These are phyloP conservation scores for Trichosanthes cucumerina DNA, from an alignment of 306 rosid species.

Conservation along the genomic window DNA sequence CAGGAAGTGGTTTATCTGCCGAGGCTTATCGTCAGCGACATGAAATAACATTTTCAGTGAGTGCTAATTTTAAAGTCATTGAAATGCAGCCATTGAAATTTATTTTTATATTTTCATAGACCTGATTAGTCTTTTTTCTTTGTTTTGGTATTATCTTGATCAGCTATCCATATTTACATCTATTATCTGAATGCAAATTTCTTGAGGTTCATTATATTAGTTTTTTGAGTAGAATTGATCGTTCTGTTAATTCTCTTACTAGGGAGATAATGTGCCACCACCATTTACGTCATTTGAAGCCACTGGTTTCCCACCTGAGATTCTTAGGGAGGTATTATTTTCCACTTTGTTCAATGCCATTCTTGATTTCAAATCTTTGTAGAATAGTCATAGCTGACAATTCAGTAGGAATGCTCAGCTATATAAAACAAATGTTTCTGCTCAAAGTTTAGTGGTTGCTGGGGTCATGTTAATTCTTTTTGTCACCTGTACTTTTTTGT, in stretches of 20 bases:
- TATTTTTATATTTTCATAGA: neutral
- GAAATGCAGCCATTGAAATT: neutral
- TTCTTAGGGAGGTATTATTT: conserved; percentile 83
- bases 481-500: conserved; percentile 86
- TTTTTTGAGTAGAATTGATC: neutral
- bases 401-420: conserved; percentile 30
- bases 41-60: conserved; percentile 76
- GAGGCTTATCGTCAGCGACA: conserved; percentile 73
- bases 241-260: conserved; percentile 3
- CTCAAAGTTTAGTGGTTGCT: conserved; percentile 59
- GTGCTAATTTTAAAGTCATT: conserved; percentile 15
- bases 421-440: conserved; percentile 35
- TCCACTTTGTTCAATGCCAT: conserved; percentile 8
- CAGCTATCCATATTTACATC: neutral
- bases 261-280: conserved; percentile 89
- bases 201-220: neutral
- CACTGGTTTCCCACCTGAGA: conserved; percentile 78
- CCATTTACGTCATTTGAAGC: conserved; percentile 66
- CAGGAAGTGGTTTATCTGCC: conserved; percentile 56
- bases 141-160: neutral
- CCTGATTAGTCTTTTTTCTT: neutral
- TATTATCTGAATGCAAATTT: neutral
- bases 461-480: conserved; percentile 65
- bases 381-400: conserved; percentile 22
- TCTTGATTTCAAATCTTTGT: conserved; percentile 10